phyloP scores from a whole-genome alignment of 495 filamentous ascomycete genomes.

The Xylaria palmicola region DNA sequence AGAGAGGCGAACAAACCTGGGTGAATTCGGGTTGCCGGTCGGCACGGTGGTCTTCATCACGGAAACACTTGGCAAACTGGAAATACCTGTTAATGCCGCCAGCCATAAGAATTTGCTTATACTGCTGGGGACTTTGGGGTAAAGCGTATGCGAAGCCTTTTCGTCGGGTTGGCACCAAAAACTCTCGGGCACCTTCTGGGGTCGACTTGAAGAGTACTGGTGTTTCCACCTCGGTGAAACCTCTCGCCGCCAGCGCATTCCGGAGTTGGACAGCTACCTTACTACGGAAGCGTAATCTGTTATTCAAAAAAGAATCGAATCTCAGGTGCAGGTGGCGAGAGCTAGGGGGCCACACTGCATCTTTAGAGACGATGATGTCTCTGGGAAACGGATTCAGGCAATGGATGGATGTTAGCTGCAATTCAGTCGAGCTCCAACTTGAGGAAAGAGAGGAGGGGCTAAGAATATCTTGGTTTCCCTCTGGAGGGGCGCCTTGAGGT shows the following conservation, averaged over 20 bases:
- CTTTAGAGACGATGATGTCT: conserved; percentile 69
- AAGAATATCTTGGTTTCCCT: too few relatives aligned
- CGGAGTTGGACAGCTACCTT: conserved; percentile 52
- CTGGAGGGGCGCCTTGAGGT: too few relatives aligned
- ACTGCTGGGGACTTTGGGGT: conserved; percentile 96
- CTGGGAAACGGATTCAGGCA: conserved; percentile 73
- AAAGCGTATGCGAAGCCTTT: conserved; percentile 78
- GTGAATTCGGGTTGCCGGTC: conserved; percentile 97
- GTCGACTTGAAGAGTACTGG: conserved; percentile 96
- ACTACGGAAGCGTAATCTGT: conserved; percentile 62
- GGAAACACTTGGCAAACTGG: conserved; percentile 92
- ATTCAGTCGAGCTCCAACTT: conserved; percentile 4
- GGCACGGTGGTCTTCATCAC: conserved; percentile 90
- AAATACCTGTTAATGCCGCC: conserved; percentile 79
- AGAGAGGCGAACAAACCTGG: conserved; percentile 55
- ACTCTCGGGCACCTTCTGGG: conserved; percentile 92
- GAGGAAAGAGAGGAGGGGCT: too few relatives aligned
- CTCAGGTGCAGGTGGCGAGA: conserved; percentile 84
- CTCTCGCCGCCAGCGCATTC: conserved; percentile 46
- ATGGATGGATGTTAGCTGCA: conserved; percentile 57
- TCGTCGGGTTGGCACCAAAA: conserved; percentile 84
- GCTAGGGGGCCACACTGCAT: conserved; percentile 68
- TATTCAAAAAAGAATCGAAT: conserved; percentile 59
- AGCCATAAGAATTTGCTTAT: conserved; percentile 97
- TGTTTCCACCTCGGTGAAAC: conserved; percentile 83